These are phyloP conservation scores for Phytopythium chamaehyphon DNA, from an alignment of 352 stramenopile genomes.

Conservation along the genomic window DNA sequence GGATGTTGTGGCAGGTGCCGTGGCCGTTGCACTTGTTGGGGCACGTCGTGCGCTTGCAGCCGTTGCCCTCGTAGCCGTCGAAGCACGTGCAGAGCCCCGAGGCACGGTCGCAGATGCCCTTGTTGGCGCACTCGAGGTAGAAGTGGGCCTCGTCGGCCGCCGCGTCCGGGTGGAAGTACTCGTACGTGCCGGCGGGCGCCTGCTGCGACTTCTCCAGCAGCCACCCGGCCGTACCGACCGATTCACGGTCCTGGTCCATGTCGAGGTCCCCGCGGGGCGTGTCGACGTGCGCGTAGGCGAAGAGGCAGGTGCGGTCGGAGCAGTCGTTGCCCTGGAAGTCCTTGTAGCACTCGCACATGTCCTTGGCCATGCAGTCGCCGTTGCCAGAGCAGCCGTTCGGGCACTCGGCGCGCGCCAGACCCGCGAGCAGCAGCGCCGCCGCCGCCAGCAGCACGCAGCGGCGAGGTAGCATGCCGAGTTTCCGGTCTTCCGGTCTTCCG, in stretches of 20 bases:
- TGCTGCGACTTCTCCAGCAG: conserved; percentile 75
- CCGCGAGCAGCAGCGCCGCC: conserved; percentile 13
- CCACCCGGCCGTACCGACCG: conserved; percentile 31
- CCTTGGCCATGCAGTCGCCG: conserved; percentile 73
- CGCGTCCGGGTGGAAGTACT: conserved; percentile 62
- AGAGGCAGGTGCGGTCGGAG: conserved; percentile 78
- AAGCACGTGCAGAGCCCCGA: conserved; percentile 88
- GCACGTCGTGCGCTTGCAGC: conserved; percentile 78
- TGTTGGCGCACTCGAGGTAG: conserved; percentile 94
- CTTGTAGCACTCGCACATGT: conserved; percentile 85
- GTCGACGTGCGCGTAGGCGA: conserved; percentile 87
- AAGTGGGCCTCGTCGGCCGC: conserved; percentile 67
- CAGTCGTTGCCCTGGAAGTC: conserved; percentile 85
- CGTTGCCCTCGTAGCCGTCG: conserved; percentile 84
- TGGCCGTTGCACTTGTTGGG: conserved; percentile 63
- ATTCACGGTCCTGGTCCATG: conserved; percentile 48
- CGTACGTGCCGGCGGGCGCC: conserved; percentile 58
- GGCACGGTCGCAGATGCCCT: conserved; percentile 87
- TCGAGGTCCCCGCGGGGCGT: conserved; percentile 93
- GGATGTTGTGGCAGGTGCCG: conserved; percentile 72
- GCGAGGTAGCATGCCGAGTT: background rate
- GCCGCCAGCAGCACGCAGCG: conserved; percentile 6
- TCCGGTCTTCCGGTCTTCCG: too few species aligned
- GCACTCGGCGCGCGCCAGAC: conserved; percentile 40
- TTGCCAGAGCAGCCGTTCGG: conserved; percentile 81